phyloP scores from a whole-genome alignment of 129 eudicot species.

The Chrysanthemum seticuspe region DNA sequence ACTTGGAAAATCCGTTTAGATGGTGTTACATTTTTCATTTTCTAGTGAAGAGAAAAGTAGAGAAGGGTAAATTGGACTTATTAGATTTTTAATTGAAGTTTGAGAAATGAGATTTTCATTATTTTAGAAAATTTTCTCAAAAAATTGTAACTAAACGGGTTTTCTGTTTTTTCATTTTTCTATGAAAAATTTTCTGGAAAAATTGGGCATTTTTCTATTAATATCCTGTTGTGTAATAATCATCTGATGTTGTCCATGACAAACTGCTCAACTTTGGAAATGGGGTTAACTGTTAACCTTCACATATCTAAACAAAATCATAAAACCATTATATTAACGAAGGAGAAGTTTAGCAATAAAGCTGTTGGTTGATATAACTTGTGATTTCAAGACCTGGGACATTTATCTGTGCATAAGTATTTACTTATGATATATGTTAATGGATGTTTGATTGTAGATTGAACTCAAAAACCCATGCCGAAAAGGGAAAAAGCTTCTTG shows the following conservation, averaged over 20 bases:
- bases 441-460: constrained; percentile 50
- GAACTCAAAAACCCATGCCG: constrained; percentile 86
- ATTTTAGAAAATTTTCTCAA: too few species aligned
- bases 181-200: too few species aligned
- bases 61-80: too few species aligned
- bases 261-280: not conserved
- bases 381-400: constrained; percentile 2
- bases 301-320: constrained; percentile 1
- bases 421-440: constrained; percentile 10
- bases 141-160: too few species aligned
- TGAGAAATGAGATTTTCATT: too few species aligned
- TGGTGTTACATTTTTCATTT: too few species aligned
- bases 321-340: constrained; percentile 6
- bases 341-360: constrained; percentile 1
- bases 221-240: not conserved
- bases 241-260: constrained; percentile 4
- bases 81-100: too few species aligned
- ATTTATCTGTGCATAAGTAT: constrained; percentile 12
- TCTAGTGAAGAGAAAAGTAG: too few species aligned
- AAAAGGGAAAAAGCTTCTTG: constrained; percentile 86
- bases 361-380: constrained; percentile 10
- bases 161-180: too few species aligned
- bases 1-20: too few species aligned
- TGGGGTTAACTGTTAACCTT: not conserved
- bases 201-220: too few species aligned